These are phyloP conservation scores for Spatholobus suberectus DNA, from an alignment of 306 rosid species.

Conservation along the genomic window DNA sequence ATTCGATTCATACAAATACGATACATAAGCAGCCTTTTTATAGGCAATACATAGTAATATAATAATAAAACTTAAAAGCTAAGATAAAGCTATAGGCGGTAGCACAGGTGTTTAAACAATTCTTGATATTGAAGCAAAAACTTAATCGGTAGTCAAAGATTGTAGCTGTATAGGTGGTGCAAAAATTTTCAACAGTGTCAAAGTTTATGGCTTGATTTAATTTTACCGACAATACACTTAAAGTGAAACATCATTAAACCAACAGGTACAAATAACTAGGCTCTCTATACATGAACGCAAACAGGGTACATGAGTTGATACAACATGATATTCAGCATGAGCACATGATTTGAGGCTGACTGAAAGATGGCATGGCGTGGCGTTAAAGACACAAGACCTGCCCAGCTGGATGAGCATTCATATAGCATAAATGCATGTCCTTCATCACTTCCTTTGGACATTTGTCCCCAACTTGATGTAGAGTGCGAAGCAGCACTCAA, in stretches of 20 bases:
- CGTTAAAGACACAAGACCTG: not conserved
- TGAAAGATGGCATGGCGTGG: slow-evolving; percentile 23
- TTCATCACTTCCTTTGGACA: slow-evolving; percentile 35
- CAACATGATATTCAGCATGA: slow-evolving; percentile 42
- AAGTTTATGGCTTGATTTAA: not conserved
- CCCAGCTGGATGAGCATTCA: slow-evolving; percentile 5
- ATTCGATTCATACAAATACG: too few relatives aligned
- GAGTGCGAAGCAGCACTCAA: not conserved
- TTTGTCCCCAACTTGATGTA: slow-evolving; percentile 8
- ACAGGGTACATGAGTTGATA: slow-evolving; percentile 46
- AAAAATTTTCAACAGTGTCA: too few relatives aligned
- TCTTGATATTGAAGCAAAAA: too few relatives aligned
- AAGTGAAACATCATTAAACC: slow-evolving; percentile 30
- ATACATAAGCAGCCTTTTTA: too few relatives aligned
- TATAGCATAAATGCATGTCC: slow-evolving; percentile 31
- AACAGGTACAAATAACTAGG: slow-evolving; percentile 24
- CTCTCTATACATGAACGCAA: slow-evolving; percentile 48
- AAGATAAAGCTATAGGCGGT: too few relatives aligned
- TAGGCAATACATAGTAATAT: too few relatives aligned
- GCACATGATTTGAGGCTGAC: slow-evolving; percentile 34
- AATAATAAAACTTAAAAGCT: too few relatives aligned
- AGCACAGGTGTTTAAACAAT: too few relatives aligned
- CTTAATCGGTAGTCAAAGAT: too few relatives aligned
- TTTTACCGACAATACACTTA: not conserved
- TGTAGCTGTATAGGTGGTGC: too few relatives aligned